phyloP scores from a whole-genome alignment of 2,329 filamentous ascomycete species.

The Ophiostoma himal-ulmi region DNA sequence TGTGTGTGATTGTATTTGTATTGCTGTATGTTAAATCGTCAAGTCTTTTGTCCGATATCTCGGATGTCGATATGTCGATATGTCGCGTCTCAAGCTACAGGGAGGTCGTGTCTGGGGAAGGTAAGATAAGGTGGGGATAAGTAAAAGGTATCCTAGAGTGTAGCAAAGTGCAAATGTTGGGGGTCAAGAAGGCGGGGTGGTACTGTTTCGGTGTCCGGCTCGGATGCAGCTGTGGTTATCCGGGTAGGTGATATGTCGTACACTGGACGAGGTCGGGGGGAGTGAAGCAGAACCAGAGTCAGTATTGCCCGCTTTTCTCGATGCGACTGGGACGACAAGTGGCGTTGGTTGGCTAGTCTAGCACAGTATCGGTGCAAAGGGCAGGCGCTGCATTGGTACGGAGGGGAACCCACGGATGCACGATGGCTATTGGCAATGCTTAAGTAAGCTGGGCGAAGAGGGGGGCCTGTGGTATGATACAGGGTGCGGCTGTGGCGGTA shows the following conservation, averaged over 20 bases:
- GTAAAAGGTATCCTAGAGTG: neutral
- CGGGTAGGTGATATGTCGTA: neutral
- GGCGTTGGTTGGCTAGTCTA: neutral
- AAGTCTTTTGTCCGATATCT: neutral
- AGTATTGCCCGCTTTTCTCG: slow-evolving; percentile 7
- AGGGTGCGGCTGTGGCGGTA: neutral
- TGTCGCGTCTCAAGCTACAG: neutral
- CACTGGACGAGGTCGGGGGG: slow-evolving; percentile 6
- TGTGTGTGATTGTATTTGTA: neutral
- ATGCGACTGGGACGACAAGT: neutral
- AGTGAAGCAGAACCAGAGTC: neutral
- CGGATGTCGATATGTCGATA: neutral
- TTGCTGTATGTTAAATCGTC: neutral
- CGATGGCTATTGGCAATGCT: neutral
- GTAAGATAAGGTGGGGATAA: slow-evolving; percentile 11
- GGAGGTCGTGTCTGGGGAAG: slow-evolving; percentile 4
- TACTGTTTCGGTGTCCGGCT: neutral
- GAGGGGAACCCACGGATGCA: neutral
- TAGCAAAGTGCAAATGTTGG: neutral
- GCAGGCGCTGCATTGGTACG: neutral
- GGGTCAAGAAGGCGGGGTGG: slow-evolving; percentile 9
- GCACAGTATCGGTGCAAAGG: neutral
- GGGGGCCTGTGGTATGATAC: neutral
- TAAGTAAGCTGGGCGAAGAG: neutral
- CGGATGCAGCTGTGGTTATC: neutral